A percentile compares a stretch with the other conserved stretches of the same genome.
phyloP scores from a whole-genome alignment of 768 basidiomycete species.

The Suillus luteus region DNA sequence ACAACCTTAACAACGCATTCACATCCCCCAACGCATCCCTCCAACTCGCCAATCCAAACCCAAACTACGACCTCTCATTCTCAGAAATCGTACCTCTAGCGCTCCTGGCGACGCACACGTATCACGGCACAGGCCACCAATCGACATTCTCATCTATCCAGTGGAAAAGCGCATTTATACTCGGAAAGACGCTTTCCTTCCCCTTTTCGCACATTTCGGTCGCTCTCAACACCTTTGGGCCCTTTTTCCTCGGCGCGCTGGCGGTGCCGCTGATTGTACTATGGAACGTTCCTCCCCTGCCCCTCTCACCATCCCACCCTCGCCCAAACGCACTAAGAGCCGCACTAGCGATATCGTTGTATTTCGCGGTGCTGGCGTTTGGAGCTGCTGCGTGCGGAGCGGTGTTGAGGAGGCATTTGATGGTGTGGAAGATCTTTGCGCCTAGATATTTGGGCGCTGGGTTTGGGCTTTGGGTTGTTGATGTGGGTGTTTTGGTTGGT shows the following conservation, averaged over 20 bases:
- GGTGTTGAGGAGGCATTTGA: conserved; percentile 78
- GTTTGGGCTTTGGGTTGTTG: conserved; percentile 64
- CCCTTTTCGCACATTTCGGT: conserved; percentile 77
- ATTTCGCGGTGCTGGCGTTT: conserved; percentile 64
- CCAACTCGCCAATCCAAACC: conserved; percentile 30
- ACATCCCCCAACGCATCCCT: conserved; percentile 49
- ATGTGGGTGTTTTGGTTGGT: conserved; percentile 66
- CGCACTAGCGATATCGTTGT: conserved; percentile 65
- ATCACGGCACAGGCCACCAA: conserved; percentile 93
- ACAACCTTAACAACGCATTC: conserved; percentile 53
- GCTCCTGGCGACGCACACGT: conserved; percentile 73
- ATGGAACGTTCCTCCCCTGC: conserved; percentile 80
- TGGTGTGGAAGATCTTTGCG: conserved; percentile 99
- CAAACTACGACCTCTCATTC: conserved; percentile 49
- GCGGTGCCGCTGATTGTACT: conserved; percentile 27
- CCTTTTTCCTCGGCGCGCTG: not conserved
- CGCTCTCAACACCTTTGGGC: conserved; percentile 73
- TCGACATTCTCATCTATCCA: conserved; percentile 86
- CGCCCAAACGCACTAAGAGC: conserved; percentile 47
- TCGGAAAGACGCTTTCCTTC: conserved; percentile 68
- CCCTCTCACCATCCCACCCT: conserved; percentile 17
- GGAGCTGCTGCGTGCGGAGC: conserved; percentile 75
- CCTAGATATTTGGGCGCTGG: conserved; percentile 89
- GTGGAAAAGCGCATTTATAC: conserved; percentile 92
- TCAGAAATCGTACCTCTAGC: conserved; percentile 73